Conservation (phyloP, 1,284 basidiomycete species). For the Ceratobasidium sp. region DNA sequence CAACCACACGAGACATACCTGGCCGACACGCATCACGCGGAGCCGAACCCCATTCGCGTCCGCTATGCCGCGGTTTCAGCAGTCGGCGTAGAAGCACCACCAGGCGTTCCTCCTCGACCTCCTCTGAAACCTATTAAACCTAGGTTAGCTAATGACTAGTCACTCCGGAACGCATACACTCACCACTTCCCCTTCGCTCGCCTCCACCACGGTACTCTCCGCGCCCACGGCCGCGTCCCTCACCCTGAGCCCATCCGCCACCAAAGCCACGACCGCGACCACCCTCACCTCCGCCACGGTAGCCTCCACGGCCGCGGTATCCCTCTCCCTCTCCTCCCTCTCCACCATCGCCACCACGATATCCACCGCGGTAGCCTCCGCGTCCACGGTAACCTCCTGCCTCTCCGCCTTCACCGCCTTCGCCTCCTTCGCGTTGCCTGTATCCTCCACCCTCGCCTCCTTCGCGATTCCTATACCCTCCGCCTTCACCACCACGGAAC, state of each 20-base stretch:
- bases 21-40: too few species aligned
- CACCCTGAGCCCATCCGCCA: not conserved
- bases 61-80: too few species aligned
- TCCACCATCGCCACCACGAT: conserved; percentile 7
- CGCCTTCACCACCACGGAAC: conserved; percentile 46
- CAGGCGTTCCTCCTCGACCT: too few species aligned
- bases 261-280: not conserved
- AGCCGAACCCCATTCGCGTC: too few species aligned
- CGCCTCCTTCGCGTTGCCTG: conserved; percentile 5
- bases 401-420: not conserved
- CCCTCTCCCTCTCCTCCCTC: conserved; percentile 13
- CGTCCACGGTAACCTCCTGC: conserved; percentile 2
- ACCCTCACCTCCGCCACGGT: not conserved
- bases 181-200: conserved; percentile 1
- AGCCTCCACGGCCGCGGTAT: conserved; percentile 11
- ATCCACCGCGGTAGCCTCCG: conserved; percentile 17
- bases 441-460: conserved; percentile 28
- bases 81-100: too few species aligned
- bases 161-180: not conserved
- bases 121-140: too few species aligned
- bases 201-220: conserved; percentile 10
- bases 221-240: not conserved
- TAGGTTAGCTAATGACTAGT: too few species aligned
- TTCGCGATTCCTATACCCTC: conserved; percentile 46
- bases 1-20: too few species aligned